Percentiles rank a stretch among this genome's conserved stretches.
Evolutionary conservation across 1,284 basidiomycete species (phyloP).

Genomic region (Fistulinella staudtii): DNA sequence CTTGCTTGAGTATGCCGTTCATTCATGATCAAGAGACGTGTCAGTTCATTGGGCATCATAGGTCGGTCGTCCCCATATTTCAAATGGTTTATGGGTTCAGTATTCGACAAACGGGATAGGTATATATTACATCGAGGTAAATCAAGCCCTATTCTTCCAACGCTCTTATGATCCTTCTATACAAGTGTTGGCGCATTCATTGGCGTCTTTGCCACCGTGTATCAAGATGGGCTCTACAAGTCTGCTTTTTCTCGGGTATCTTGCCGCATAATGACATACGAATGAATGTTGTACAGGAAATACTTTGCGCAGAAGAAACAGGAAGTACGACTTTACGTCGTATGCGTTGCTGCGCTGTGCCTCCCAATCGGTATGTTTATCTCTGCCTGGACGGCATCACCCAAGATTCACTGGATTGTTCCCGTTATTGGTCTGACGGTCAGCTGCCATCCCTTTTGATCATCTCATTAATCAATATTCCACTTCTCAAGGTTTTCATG

Average conservation of each 20-base stretch:
- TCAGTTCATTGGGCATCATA: constrained; percentile 20
- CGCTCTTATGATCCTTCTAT: background rate
- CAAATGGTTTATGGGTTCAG: constrained; percentile 61
- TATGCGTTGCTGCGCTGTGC: constrained; percentile 49
- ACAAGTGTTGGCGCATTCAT: constrained; percentile 60
- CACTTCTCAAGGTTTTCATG: constrained; percentile 42
- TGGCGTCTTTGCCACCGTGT: constrained; percentile 54
- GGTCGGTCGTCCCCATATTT: constrained; percentile 63
- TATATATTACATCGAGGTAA: constrained; percentile 59
- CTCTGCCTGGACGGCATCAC: constrained; percentile 41
- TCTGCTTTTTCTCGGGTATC: constrained; percentile 32
- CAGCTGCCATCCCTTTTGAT: background rate
- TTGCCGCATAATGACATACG: background rate
- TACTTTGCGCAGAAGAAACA: constrained; percentile 43
- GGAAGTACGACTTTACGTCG: constrained; percentile 58
- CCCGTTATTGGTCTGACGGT: constrained; percentile 43
- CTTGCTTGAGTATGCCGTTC: constrained; percentile 52
- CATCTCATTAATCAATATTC: background rate
- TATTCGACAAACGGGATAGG: constrained; percentile 57
- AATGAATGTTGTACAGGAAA: constrained; percentile 8
- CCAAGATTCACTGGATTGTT: constrained; percentile 38
- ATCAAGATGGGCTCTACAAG: constrained; percentile 67
- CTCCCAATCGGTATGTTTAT: constrained; percentile 53
- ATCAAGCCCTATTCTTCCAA: constrained; percentile 19
- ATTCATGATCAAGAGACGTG: too few relatives aligned